These are phyloP conservation scores for Euptelea pleiosperma DNA, from an alignment of 164 flowering plant species.

Conservation along the genomic window DNA sequence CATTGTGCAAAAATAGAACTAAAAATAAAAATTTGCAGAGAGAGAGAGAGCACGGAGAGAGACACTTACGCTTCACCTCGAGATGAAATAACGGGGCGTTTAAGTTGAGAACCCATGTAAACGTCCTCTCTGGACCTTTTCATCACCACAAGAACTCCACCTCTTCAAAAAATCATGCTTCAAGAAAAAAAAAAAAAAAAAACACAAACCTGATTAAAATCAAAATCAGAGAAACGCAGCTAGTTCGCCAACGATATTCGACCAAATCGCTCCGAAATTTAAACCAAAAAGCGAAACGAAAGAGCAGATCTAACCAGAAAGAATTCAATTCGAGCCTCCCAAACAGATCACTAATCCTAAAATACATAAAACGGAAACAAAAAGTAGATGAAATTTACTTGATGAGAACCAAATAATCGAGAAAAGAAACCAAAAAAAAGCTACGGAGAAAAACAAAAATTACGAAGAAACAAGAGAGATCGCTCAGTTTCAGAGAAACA, in stretches of 20 bases:
- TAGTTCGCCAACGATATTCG: neutral
- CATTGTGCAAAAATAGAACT: neutral
- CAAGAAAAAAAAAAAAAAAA: neutral
- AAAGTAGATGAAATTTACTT: too few species aligned
- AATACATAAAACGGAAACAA: too few species aligned
- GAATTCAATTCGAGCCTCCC: slow-evolving; percentile 12
- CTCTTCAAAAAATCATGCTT: slow-evolving; percentile 3
- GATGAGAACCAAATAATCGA: too few species aligned
- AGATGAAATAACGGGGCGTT: slow-evolving; percentile 45
- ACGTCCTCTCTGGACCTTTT: slow-evolving; percentile 72
- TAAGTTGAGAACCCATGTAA: slow-evolving; percentile 45
- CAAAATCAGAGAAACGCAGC: neutral
- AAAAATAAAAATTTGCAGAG: neutral
- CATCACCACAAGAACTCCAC: slow-evolving; percentile 35
- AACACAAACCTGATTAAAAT: neutral
- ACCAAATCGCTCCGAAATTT: neutral
- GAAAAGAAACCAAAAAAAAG: too few species aligned
- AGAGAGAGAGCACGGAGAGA: slow-evolving; percentile 4
- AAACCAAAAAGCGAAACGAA: neutral
- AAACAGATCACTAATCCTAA: too few species aligned
- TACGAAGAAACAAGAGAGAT: too few species aligned
- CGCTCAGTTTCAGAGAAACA: too few species aligned
- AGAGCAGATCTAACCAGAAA: slow-evolving; percentile 12
- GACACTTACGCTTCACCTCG: slow-evolving; percentile 56
- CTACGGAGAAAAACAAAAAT: too few species aligned